Conservation (phyloP, 108 stramenopile genomes). For the Skeletonema tropicum region DNA sequence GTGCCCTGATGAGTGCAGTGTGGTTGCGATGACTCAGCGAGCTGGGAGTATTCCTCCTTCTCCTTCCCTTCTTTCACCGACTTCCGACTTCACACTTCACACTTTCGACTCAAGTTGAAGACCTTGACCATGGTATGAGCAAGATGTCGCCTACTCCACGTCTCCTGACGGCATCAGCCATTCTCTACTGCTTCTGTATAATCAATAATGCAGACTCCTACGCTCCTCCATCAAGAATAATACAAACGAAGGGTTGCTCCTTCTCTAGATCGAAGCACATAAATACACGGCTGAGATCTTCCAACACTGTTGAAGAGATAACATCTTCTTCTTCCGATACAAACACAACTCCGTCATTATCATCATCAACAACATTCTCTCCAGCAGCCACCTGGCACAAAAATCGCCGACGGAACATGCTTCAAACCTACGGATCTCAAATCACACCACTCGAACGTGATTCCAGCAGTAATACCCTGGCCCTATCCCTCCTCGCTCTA, state of each 20-base stretch:
- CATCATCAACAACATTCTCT: conserved; percentile 16
- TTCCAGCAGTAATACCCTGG: conserved; percentile 57
- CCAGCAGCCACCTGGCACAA: conserved; percentile 76
- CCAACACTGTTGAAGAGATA: background rate
- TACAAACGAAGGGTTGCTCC: background rate
- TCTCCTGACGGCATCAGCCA: background rate
- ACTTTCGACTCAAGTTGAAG: background rate
- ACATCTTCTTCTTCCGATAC: background rate
- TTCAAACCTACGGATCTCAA: conserved; percentile 60
- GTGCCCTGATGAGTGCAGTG: too few relatives aligned
- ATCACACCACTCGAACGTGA: conserved; percentile 56
- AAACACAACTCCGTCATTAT: background rate
- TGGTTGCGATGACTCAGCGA: too few relatives aligned
- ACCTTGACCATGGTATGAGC: background rate
- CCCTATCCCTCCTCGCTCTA: conserved; percentile 56
- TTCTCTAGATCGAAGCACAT: background rate
- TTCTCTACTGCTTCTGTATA: background rate
- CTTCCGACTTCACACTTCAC: background rate
- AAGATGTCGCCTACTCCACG: background rate
- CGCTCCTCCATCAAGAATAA: background rate
- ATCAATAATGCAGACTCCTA: background rate
- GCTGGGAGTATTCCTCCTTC: too few relatives aligned
- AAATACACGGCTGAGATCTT: background rate
- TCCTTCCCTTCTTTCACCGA: background rate
- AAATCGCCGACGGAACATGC: conserved; percentile 64